These are phyloP conservation scores for Eutypa lata DNA, from an alignment of 2,329 filamentous ascomycete genomes.

Conservation along the genomic window DNA sequence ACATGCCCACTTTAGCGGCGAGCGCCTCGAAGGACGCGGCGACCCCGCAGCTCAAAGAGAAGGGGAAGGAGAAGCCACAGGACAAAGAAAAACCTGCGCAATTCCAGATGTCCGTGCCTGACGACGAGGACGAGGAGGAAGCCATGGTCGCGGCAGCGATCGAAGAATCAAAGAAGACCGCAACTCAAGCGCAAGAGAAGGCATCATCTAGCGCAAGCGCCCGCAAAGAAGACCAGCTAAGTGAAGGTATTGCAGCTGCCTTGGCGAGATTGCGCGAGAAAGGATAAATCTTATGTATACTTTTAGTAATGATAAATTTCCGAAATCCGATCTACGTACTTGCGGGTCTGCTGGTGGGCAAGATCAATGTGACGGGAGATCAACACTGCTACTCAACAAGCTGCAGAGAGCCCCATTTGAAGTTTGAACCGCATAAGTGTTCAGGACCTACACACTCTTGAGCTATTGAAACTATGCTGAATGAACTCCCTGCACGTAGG, in stretches of 20 bases:
- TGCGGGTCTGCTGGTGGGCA: too few species aligned
- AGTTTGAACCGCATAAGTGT: too few species aligned
- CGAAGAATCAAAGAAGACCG: constrained; percentile 42
- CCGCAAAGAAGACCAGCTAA: constrained; percentile 41
- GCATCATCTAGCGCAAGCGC: constrained; percentile 13
- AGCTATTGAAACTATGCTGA: too few species aligned
- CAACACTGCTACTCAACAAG: not conserved
- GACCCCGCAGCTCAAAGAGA: constrained; percentile 17
- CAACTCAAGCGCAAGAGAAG: constrained; percentile 23
- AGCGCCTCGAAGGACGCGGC: constrained; percentile 19
- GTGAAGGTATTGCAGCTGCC: constrained; percentile 58
- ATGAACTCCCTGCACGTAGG: too few species aligned
- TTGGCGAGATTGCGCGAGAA: constrained; percentile 55
- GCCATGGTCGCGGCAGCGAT: constrained; percentile 47
- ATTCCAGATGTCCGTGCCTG: constrained; percentile 36
- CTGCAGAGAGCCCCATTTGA: not conserved
- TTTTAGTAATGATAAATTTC: not conserved
- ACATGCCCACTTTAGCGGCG: constrained; percentile 31
- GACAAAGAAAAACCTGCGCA: constrained; percentile 19
- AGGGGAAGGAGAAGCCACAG: constrained; percentile 8
- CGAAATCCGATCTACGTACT: too few species aligned
- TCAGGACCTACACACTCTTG: too few species aligned
- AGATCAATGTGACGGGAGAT: not conserved
- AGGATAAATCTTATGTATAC: constrained; percentile 17
- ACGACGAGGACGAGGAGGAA: constrained; percentile 47